These are phyloP conservation scores for Penicillium sp. DNA, from an alignment of 2,329 filamentous ascomycete genomes.

Conservation along the genomic window DNA sequence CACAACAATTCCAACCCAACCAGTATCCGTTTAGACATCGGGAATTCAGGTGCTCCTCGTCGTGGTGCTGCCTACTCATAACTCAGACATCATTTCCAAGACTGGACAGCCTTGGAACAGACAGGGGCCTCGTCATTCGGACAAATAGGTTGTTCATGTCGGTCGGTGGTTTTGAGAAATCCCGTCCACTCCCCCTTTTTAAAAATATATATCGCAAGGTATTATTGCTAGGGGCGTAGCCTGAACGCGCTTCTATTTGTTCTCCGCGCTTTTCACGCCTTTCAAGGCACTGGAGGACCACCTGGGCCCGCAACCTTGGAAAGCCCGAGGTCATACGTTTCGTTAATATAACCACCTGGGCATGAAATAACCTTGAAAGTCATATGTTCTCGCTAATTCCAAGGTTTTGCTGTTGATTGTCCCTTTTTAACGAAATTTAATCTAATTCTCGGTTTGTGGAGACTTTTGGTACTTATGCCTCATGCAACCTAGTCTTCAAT, in stretches of 20 bases:
- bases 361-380: background rate
- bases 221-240: background rate
- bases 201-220: too few relatives aligned
- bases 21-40: background rate
- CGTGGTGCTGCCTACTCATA: background rate
- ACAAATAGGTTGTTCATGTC: constrained; percentile 1
- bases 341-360: constrained; percentile 1
- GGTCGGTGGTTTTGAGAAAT: background rate
- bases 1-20: background rate
- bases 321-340: constrained; percentile 1
- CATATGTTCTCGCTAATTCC: background rate
- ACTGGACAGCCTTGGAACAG: constrained; percentile 1
- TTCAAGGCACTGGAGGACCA: background rate
- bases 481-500: background rate
- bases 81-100: constrained; percentile 6
- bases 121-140: constrained; percentile 2
- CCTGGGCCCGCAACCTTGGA: background rate
- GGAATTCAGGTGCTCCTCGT: background rate
- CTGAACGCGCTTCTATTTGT: constrained; percentile 1
- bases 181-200: background rate
- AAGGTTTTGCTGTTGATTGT: background rate
- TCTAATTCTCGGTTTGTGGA: background rate
- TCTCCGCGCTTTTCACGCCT: background rate
- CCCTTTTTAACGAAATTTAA: background rate
- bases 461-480: background rate